phyloP scores from a whole-genome alignment of 345 rosid species.

The Camelina hispida region DNA sequence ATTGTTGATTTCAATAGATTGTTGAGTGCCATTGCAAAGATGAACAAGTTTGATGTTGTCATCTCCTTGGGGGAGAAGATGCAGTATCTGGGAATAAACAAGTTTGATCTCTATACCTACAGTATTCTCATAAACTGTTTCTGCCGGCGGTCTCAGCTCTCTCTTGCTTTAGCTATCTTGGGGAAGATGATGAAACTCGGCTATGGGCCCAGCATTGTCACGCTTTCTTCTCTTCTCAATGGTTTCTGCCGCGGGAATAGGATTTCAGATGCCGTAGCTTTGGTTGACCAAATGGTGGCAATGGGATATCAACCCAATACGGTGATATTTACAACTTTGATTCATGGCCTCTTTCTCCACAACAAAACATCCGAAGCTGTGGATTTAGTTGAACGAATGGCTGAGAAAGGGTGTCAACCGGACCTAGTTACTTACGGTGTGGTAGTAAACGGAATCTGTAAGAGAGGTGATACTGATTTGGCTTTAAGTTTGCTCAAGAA shows the following conservation, averaged over 20 bases:
- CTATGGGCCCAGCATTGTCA: background rate
- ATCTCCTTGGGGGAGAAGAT: conserved; percentile 3
- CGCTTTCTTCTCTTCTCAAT: background rate
- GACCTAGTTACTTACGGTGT: background rate
- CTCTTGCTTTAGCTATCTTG: background rate
- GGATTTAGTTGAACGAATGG: background rate
- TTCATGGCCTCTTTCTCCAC: conserved; percentile 21
- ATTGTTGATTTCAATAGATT: background rate
- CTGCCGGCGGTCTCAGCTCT: background rate
- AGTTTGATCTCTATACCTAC: background rate
- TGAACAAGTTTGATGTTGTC: conserved; percentile 15
- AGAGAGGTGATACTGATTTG: conserved; percentile 14
- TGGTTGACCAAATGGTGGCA: conserved; percentile 14
- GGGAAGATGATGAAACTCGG: conserved; percentile 15
- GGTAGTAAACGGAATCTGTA: background rate
- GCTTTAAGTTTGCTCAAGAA: conserved; percentile 13
- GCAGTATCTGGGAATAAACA: background rate
- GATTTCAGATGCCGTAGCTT: background rate
- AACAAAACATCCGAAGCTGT: background rate
- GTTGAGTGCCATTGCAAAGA: background rate
- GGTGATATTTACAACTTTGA: background rate
- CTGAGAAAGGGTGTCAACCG: background rate
- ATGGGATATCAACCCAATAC: background rate
- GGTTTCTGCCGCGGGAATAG: background rate
- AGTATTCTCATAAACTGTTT: background rate